phyloP scores from a whole-genome alignment of 2,329 filamentous ascomycete species.

The Curvularia spicifera region DNA sequence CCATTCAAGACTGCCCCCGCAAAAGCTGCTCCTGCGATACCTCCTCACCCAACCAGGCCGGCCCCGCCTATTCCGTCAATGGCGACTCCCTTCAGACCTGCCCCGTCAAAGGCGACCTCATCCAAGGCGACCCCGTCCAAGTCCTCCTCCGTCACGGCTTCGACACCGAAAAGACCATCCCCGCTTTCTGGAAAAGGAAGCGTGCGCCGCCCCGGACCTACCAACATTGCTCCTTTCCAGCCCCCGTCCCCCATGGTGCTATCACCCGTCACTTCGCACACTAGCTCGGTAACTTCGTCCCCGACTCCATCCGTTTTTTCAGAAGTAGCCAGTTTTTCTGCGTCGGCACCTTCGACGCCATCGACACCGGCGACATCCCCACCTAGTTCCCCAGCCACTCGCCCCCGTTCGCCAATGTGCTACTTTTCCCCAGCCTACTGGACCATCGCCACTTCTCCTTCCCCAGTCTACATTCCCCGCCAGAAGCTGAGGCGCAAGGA shows the following conservation, averaged over 20 bases:
- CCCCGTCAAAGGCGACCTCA: background rate
- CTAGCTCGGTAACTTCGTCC: constrained; percentile 17
- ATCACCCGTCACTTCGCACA: constrained; percentile 17
- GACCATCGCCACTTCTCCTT: constrained; percentile 16
- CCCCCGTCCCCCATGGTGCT: constrained; percentile 19
- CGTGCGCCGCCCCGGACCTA: constrained; percentile 10
- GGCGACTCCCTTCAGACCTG: background rate
- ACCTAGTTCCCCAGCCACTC: constrained; percentile 22
- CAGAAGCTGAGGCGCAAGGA: constrained; percentile 28
- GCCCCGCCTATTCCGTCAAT: background rate
- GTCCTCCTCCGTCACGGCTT: background rate
- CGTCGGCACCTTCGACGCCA: constrained; percentile 22
- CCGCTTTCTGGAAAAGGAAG: constrained; percentile 15
- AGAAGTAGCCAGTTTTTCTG: constrained; percentile 19
- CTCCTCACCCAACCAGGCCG: background rate
- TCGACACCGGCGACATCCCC: constrained; percentile 28
- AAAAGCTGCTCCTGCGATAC: background rate
- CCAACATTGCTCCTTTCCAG: constrained; percentile 12
- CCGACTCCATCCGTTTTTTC: constrained; percentile 26
- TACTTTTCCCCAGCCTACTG: constrained; percentile 18
- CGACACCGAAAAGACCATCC: constrained; percentile 12
- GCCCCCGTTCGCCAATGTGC: constrained; percentile 19
- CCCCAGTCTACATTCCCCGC: constrained; percentile 19
- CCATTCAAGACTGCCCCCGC: background rate
- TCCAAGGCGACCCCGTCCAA: background rate